Percentiles rank a stretch among this genome's conserved stretches.
Conservation (phyloP, 345 rosid genomes). For the Eucalyptus tenuipes region DNA sequence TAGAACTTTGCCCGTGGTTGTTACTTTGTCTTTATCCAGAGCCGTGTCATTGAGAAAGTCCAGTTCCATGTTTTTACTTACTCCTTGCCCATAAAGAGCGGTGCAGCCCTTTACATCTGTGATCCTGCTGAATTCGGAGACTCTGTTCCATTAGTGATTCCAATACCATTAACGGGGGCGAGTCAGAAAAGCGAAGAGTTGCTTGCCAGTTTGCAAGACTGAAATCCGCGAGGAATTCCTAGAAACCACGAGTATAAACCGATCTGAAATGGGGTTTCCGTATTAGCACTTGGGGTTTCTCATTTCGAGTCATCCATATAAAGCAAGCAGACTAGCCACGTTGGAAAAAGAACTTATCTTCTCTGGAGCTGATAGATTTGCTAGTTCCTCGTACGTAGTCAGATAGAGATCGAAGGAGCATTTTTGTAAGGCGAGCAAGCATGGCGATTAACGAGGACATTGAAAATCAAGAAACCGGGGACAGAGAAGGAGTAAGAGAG, state of each 20-base stretch:
- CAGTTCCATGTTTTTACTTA: neutral
- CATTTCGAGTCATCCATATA: neutral
- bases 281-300: neutral
- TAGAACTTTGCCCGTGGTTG: neutral
- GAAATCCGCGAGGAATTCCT: neutral
- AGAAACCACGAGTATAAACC: neutral
- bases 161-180: neutral
- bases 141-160: neutral
- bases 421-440: neutral
- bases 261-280: neutral
- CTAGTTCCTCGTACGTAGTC: neutral
- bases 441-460: constrained; percentile 28
- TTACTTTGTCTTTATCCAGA: neutral
- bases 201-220: neutral
- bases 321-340: neutral
- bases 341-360: neutral
- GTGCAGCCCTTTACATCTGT: neutral
- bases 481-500: constrained; percentile 5
- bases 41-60: neutral
- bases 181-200: neutral
- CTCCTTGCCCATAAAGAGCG: neutral
- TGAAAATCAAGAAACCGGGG: neutral
- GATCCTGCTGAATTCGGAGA: neutral
- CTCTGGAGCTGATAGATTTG: neutral
- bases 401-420: neutral